Conservation (phyloP, 2,329 filamentous ascomycete genomes). For the Fusarium fracticaudum region DNA sequence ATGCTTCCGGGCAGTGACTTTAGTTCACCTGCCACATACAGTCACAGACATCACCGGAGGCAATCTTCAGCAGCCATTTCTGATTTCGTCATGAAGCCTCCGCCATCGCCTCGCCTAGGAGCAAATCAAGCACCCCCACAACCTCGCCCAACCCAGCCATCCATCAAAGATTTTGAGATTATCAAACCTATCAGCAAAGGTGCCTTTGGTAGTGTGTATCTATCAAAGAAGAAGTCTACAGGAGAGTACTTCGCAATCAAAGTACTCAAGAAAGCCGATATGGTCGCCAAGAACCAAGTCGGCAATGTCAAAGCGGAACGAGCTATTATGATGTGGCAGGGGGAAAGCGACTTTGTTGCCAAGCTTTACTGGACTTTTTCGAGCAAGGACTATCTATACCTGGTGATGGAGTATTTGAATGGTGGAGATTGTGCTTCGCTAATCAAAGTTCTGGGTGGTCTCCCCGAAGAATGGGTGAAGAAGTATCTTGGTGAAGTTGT, state of each 20-base stretch:
- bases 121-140: conserved; percentile 82
- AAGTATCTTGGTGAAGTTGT: conserved; percentile 97
- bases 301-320: conserved; percentile 98
- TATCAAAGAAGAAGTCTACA: conserved; percentile 98
- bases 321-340: conserved; percentile 99
- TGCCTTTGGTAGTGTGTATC: conserved; percentile 96
- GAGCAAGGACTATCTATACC: conserved; percentile 97
- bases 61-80: conserved; percentile 93
- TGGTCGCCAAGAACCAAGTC: conserved; percentile 99
- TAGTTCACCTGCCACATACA: conserved; percentile 73
- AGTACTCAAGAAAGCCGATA: conserved; percentile 98
- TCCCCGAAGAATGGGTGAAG: conserved; percentile 97
- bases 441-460: conserved; percentile 90
- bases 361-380: conserved; percentile 99
- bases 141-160: conserved; percentile 88
- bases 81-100: conserved; percentile 70
- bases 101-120: conserved; percentile 83
- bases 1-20: conserved; percentile 86
- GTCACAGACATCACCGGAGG: conserved; percentile 77
- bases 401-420: conserved; percentile 99
- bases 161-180: conserved; percentile 99
- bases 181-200: conserved; percentile 99
- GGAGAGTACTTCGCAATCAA: conserved; percentile 99
- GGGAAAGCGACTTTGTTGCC: conserved; percentile 97
- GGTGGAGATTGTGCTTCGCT: conserved; percentile 96